A percentile compares a stretch with the other conserved stretches of the same genome.
Evolutionary conservation across 129 eudicot genomes (phyloP).

Genomic region (Apium graveolens): DNA sequence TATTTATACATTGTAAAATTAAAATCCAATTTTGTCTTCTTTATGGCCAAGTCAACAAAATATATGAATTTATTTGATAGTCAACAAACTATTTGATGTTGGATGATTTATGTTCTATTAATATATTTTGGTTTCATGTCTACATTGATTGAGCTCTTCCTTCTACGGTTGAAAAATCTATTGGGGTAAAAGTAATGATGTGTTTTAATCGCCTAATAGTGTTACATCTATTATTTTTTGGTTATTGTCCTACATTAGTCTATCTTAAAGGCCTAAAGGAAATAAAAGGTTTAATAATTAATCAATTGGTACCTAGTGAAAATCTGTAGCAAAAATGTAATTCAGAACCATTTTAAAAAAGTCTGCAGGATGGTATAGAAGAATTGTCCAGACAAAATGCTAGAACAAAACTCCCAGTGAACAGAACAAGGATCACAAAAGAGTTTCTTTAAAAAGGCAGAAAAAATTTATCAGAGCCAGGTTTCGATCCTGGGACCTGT

Average conservation of each 20-base stretch:
- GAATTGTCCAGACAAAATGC: background rate
- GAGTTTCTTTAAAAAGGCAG: background rate
- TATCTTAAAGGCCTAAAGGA: background rate
- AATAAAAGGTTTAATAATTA: too few species aligned
- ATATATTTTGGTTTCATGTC: too few species aligned
- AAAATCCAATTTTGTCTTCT: background rate
- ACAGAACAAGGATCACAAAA: background rate
- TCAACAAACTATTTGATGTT: too few species aligned
- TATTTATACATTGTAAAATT: background rate
- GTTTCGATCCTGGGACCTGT: slow-evolving; percentile 99
- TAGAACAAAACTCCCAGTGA: too few species aligned
- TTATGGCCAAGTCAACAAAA: too few species aligned
- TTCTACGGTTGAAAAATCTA: background rate
- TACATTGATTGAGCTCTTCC: background rate
- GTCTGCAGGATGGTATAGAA: background rate
- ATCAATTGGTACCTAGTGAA: background rate
- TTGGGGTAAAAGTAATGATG: background rate
- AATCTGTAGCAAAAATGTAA: too few species aligned
- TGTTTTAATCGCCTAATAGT: background rate
- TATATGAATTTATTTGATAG: too few species aligned
- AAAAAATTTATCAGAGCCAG: slow-evolving; percentile 70
- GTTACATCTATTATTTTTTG: too few species aligned
- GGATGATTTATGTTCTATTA: too few species aligned
- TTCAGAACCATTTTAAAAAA: background rate
- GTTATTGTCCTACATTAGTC: background rate